phyloP scores from a whole-genome alignment of 495 filamentous ascomycete genomes.

The Recurvomyces mirabilis region DNA sequence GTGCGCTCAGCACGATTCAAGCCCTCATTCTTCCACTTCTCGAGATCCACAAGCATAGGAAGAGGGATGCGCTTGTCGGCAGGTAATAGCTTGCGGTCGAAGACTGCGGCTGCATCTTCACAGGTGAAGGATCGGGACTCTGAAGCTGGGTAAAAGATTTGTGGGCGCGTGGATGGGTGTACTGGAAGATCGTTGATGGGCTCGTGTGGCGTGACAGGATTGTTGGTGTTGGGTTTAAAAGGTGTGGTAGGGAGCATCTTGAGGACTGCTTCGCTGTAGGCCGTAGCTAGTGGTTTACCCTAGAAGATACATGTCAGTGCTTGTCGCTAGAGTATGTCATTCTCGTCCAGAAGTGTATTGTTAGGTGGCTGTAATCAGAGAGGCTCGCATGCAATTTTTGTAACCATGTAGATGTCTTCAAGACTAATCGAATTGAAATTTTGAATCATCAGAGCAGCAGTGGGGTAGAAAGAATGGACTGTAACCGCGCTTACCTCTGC shows the following conservation, averaged over 20 bases:
- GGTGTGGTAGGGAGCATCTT: slow-evolving; percentile 61
- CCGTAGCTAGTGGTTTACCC: slow-evolving; percentile 65
- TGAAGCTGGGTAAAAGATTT: slow-evolving; percentile 81
- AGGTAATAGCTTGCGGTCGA: slow-evolving; percentile 60
- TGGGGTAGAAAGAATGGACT: slow-evolving; percentile 22
- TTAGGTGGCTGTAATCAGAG: slow-evolving; percentile 31
- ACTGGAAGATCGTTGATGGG: slow-evolving; percentile 83
- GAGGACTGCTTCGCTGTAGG: slow-evolving; percentile 65
- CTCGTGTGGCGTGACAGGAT: slow-evolving; percentile 52
- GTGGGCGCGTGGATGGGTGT: slow-evolving; percentile 64
- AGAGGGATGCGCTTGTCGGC: slow-evolving; percentile 82
- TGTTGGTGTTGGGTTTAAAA: slow-evolving; percentile 20
- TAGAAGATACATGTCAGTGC: slow-evolving; percentile 31
- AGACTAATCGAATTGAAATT: slow-evolving; percentile 91
- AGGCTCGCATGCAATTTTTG: slow-evolving; percentile 35
- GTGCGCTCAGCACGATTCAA: slow-evolving; percentile 35
- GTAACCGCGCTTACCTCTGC: slow-evolving; percentile 51
- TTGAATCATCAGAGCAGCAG: slow-evolving; percentile 57
- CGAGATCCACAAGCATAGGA: slow-evolving; percentile 63
- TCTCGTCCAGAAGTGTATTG: neutral
- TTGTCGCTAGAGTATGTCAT: too few relatives aligned
- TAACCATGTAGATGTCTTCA: slow-evolving; percentile 72
- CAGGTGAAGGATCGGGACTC: slow-evolving; percentile 87
- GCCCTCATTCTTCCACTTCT: slow-evolving; percentile 38
- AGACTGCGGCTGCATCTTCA: slow-evolving; percentile 76